A percentile compares a stretch with the other conserved stretches of the same genome.
Evolutionary conservation across 306 rosid genomes (phyloP).

Genomic region (Ormosia semicastrata): DNA sequence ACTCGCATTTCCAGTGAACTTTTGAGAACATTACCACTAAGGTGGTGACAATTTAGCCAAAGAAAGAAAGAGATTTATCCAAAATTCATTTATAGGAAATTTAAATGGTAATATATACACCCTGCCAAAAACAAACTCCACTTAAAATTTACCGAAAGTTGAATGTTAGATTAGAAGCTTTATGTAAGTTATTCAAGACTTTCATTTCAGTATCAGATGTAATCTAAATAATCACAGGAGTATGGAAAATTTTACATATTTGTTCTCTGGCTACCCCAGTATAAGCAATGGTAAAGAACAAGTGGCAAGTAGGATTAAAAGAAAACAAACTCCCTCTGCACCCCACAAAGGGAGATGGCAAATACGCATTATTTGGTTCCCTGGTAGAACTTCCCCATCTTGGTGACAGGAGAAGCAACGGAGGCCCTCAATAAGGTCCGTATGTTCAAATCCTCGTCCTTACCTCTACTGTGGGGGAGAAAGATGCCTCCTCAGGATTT

Average conservation of each 20-base stretch:
- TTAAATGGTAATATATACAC: neutral
- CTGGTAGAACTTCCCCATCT: neutral
- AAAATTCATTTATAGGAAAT: neutral
- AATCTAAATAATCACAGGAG: conserved; percentile 21
- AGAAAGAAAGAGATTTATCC: too few species aligned
- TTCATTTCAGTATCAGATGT: neutral
- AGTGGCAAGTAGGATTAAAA: neutral
- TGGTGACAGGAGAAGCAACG: neutral
- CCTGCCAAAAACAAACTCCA: neutral
- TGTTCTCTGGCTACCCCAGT: conserved; percentile 3
- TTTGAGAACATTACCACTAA: too few species aligned
- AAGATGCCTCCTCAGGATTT: neutral
- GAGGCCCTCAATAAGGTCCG: neutral
- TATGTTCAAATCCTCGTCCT: neutral
- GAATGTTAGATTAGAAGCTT: neutral
- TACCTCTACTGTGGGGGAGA: neutral
- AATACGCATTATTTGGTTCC: neutral
- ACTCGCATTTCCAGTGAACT: too few species aligned
- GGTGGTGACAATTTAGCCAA: too few species aligned
- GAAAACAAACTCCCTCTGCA: neutral
- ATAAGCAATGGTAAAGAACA: neutral
- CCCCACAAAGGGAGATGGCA: neutral
- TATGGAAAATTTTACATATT: conserved; percentile 6
- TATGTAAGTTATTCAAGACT: neutral
- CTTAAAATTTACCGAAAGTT: neutral